Evolutionary conservation across 306 rosid genomes (phyloP).

Genomic region (Sicyos baderoa): DNA sequence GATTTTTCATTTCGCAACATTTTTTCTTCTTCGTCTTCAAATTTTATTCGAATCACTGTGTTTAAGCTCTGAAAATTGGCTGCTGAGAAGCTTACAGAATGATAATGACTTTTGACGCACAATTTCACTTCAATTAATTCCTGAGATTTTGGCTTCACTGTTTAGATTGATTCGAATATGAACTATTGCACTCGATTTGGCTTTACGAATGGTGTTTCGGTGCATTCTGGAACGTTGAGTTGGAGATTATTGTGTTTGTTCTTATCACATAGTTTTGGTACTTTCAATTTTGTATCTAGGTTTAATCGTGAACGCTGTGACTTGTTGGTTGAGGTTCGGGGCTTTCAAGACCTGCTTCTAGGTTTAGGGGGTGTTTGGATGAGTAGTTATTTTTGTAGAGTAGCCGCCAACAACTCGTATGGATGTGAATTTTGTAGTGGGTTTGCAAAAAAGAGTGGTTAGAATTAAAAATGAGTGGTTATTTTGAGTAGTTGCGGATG

Average conservation of each 20-base stretch:
- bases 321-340: too few relatives aligned
- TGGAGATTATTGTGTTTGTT: not conserved
- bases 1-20: not conserved
- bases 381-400: too few relatives aligned
- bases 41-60: not conserved
- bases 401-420: too few relatives aligned
- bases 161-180: not conserved
- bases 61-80: too few relatives aligned
- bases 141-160: not conserved
- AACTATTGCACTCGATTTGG: not conserved
- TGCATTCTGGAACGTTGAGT: constrained; percentile 6
- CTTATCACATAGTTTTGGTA: not conserved
- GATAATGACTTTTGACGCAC: too few relatives aligned
- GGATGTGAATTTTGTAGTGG: too few relatives aligned
- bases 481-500: too few relatives aligned
- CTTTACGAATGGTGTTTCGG: not conserved
- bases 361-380: too few relatives aligned
- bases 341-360: too few relatives aligned
- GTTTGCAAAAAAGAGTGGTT: too few relatives aligned
- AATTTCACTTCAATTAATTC: not conserved
- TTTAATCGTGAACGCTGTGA: not conserved
- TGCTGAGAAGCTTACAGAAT: too few relatives aligned
- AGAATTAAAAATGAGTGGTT: too few relatives aligned
- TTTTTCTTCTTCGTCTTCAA: not conserved
- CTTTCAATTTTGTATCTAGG: not conserved